Evolutionary conservation across 495 filamentous ascomycete genomes (phyloP), one percentile per base, ranked within the genome.

Genomic region (Hypoxylon cercidicola): DNA sequence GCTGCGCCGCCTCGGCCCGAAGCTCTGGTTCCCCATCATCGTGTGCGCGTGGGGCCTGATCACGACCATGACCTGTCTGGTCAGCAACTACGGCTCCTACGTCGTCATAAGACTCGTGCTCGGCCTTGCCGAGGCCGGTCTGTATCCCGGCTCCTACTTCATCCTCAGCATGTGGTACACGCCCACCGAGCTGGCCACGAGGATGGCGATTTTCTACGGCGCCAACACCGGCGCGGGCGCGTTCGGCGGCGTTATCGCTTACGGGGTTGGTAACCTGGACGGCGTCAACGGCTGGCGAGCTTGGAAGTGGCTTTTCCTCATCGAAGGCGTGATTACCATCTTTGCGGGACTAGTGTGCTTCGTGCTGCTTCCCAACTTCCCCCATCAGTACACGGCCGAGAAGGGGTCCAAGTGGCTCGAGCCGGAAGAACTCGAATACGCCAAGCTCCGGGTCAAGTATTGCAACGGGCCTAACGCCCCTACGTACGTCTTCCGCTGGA

Each of bases 261-360:
- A 73, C 1, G 75, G 81, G 37, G 72, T 81, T 51, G 67, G 62
- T 16, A 72, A 68, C 19, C 65, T 84, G 32, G 56, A 82, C 41
- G 81, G 80, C 11, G 60, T 59, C 8, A 54, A 56, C 9, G 81
- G 81, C 0, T 62, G 83, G 0, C 68, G 75, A 0, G 82, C 81
- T 0, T 85, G 81, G 82, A 64, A 79, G 16, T 84, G 82, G 82
- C 70, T 85, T 1, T 85, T 84, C 58, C 78, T 83, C 40, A 66
- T 75, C 23, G 57, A 62, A 18, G 47, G 81, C 69, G 74, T 77
- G 49, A 79, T 81, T 12, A 77, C 74, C 48, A 85, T 81, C 79
- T 28, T 48, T 1, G 46, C 41, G 28, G 54, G 54, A 39, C 25
- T 28, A 3, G 25, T 28, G 25, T 28, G 25, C 25, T 28, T 28